Percentiles rank a stretch among this genome's conserved stretches.
Evolutionary conservation across 2,329 filamentous ascomycete genomes (phyloP).

Genomic region (Epichloe glyceriae): DNA sequence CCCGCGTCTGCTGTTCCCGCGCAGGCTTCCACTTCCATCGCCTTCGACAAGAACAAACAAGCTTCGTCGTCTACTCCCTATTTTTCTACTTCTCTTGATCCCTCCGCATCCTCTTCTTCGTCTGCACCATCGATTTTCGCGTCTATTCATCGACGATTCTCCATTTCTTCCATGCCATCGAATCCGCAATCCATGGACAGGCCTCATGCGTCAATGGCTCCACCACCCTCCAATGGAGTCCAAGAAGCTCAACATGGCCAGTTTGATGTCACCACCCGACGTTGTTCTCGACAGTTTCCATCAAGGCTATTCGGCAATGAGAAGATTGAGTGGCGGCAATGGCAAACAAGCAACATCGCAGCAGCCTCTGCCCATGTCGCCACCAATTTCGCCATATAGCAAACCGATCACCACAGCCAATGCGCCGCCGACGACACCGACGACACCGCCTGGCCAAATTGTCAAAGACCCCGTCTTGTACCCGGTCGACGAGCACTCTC

Average conservation of each 20-base stretch:
- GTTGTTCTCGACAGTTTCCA: conserved; percentile 40
- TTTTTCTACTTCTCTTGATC: neutral
- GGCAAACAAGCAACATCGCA: conserved; percentile 17
- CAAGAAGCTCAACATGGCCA: conserved; percentile 38
- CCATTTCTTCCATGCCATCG: conserved; percentile 15
- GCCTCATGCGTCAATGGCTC: conserved; percentile 16
- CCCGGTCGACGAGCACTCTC: conserved; percentile 30
- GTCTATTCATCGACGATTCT: conserved; percentile 6
- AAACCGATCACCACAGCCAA: conserved; percentile 23
- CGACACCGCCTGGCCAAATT: conserved; percentile 16
- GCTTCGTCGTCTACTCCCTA: conserved; percentile 3
- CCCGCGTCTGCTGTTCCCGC: conserved; percentile 12
- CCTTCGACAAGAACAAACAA: conserved; percentile 17
- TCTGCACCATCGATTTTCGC: conserved; percentile 7
- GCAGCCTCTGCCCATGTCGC: conserved; percentile 35
- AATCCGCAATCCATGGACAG: conserved; percentile 12
- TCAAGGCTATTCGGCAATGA: conserved; percentile 10
- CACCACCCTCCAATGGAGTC: conserved; percentile 14
- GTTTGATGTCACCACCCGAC: conserved; percentile 50
- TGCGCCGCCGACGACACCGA: conserved; percentile 16
- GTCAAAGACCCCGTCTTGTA: conserved; percentile 47
- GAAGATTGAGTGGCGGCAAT: conserved; percentile 8
- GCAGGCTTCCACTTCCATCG: conserved; percentile 20
- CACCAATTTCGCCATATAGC: conserved; percentile 41
- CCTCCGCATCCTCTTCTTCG: conserved; percentile 8